Conservation (phyloP, 352 stramenopile species). For the Phytophthora uliginosa region DNA sequence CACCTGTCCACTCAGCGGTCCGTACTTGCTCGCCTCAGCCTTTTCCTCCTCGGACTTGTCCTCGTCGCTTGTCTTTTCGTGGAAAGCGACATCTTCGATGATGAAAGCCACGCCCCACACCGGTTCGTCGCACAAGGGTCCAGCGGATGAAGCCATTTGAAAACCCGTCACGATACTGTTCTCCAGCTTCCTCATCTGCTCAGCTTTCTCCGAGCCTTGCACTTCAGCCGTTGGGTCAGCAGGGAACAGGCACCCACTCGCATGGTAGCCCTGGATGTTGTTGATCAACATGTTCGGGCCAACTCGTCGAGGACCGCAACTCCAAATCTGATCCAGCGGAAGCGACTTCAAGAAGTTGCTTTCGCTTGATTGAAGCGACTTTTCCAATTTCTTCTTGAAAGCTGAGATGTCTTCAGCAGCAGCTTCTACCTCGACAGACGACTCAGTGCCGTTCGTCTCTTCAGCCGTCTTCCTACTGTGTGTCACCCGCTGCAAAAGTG, state of each 20-base stretch:
- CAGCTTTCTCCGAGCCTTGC: slow-evolving; percentile 26
- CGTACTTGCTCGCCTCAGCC: slow-evolving; percentile 56
- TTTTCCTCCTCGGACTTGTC: slow-evolving; percentile 32
- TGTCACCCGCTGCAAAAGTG: slow-evolving; percentile 53
- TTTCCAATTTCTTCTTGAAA: slow-evolving; percentile 57
- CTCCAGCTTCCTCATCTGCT: slow-evolving; percentile 70
- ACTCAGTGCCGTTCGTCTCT: slow-evolving; percentile 20
- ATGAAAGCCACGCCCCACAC: slow-evolving; percentile 93
- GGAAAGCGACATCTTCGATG: slow-evolving; percentile 82
- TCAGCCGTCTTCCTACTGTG: slow-evolving; percentile 41
- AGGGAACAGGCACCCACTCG: slow-evolving; percentile 28
- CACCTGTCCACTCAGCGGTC: slow-evolving; percentile 81
- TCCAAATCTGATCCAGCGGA: slow-evolving; percentile 73
- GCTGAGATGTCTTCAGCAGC: slow-evolving; percentile 24
- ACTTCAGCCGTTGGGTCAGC: slow-evolving; percentile 1
- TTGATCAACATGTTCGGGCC: slow-evolving; percentile 86
- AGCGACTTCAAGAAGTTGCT: slow-evolving; percentile 67
- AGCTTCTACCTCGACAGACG: slow-evolving; percentile 14
- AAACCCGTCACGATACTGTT: slow-evolving; percentile 89
- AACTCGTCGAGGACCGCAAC: slow-evolving; percentile 75
- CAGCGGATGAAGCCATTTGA: slow-evolving; percentile 80
- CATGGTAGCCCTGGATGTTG: slow-evolving; percentile 63
- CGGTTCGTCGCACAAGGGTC: slow-evolving; percentile 92
- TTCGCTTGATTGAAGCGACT: slow-evolving; percentile 54
- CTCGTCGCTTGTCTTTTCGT: slow-evolving; percentile 48